These are phyloP conservation scores for Colletotrichum somersetense DNA, from an alignment of 2,329 filamentous ascomycete genomes.

Conservation along the genomic window DNA sequence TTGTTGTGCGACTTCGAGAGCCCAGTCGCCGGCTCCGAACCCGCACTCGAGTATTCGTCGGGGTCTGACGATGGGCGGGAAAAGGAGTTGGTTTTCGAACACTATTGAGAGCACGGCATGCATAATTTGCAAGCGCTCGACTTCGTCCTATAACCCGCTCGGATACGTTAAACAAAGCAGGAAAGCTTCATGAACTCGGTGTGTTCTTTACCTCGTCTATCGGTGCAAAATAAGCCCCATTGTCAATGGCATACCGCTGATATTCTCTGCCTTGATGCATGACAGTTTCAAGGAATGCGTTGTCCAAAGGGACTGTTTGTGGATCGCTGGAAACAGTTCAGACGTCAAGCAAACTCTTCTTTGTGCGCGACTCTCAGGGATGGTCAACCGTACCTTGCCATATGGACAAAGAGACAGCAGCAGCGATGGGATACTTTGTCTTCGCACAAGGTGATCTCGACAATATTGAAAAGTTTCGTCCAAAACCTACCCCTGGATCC, in stretches of 20 bases:
- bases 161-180: constrained; percentile 8
- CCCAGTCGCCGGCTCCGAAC: constrained; percentile 79
- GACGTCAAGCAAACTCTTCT: constrained; percentile 32
- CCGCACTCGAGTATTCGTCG: constrained; percentile 78
- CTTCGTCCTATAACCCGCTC: constrained; percentile 69
- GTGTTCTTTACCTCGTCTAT: constrained; percentile 73
- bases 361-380: background rate
- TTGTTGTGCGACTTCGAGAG: constrained; percentile 73
- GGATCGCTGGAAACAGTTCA: constrained; percentile 56
- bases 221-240: constrained; percentile 75
- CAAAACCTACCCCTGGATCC: background rate
- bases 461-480: background rate
- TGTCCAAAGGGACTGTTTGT: constrained; percentile 67
- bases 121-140: constrained; percentile 72
- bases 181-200: constrained; percentile 5
- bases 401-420: constrained; percentile 14
- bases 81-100: constrained; percentile 77
- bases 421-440: background rate
- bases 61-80: constrained; percentile 72
- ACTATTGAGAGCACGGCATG: constrained; percentile 72
- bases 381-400: constrained; percentile 38
- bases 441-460: background rate
- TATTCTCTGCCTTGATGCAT: constrained; percentile 73
- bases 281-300: constrained; percentile 69
- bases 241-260: constrained; percentile 75